These are phyloP conservation scores for Talinum fruticosum DNA, from an alignment of 148 eudicot genomes.

Conservation along the genomic window DNA sequence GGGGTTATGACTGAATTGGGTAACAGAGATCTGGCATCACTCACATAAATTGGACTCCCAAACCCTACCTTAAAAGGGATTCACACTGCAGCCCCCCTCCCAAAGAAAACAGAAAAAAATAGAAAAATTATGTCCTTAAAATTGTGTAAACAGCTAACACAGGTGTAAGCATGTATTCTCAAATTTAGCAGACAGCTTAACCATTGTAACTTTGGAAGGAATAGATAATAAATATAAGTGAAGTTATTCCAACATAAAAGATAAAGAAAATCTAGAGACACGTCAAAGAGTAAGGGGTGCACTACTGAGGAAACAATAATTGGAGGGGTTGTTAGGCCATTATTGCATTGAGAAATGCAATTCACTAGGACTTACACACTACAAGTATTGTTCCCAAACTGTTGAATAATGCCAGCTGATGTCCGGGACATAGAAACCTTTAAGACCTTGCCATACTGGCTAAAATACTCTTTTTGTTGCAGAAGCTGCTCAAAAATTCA, in stretches of 20 bases:
- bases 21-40: neutral
- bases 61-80: neutral
- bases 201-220: neutral
- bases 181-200: neutral
- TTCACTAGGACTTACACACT: constrained; percentile 74
- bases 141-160: neutral
- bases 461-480: constrained; percentile 75
- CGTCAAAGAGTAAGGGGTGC: neutral
- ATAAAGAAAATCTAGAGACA: neutral
- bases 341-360: neutral
- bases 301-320: neutral
- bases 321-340: neutral
- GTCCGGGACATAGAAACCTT: constrained; percentile 96
- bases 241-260: neutral
- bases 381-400: constrained; percentile 85
- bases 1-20: too few species aligned
- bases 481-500: constrained; percentile 58
- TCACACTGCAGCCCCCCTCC: neutral
- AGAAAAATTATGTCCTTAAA: too few species aligned
- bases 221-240: neutral
- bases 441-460: constrained; percentile 85
- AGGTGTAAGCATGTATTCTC: neutral
- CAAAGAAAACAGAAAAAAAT: too few species aligned
- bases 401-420: constrained; percentile 89
- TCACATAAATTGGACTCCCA: neutral